Percentiles rank a stretch among this genome's conserved stretches.
Conservation (phyloP, 768 basidiomycete species). For the Pleurotus ostreatus region DNA sequence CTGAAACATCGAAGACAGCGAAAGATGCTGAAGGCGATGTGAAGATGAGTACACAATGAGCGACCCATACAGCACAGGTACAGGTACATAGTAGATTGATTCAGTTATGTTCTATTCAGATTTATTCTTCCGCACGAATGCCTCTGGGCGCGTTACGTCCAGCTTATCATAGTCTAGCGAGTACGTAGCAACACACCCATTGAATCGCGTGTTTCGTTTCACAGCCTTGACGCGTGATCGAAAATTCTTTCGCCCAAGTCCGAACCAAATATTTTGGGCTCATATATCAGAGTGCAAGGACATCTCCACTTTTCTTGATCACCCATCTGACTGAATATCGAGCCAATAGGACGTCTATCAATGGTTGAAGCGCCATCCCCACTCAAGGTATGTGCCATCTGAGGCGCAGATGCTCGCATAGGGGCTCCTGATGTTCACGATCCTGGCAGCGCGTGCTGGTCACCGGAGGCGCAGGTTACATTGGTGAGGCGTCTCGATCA, state of each 20-base stretch:
- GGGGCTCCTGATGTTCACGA: slow-evolving; percentile 4
- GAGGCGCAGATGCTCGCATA: slow-evolving; percentile 7
- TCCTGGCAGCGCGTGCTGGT: slow-evolving; percentile 55
- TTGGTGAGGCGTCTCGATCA: slow-evolving; percentile 43
- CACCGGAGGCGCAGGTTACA: slow-evolving; percentile 87
- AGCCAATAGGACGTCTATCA: background rate
- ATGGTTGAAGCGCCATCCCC: slow-evolving; percentile 20
- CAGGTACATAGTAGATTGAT: background rate
- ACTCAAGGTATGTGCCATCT: slow-evolving; percentile 41
- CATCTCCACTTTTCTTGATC: slow-evolving; percentile 8
- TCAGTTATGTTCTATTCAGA: background rate
- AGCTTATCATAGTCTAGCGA: background rate
- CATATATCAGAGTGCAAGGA: slow-evolving; percentile 6
- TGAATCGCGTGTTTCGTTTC: slow-evolving; percentile 2
- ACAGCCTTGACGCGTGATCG: slow-evolving; percentile 6
- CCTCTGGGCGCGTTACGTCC: too few species aligned
- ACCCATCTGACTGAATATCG: slow-evolving; percentile 7
- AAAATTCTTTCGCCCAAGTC: slow-evolving; percentile 8
- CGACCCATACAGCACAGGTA: background rate
- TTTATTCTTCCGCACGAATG: background rate
- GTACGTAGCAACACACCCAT: slow-evolving; percentile 2
- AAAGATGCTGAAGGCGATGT: slow-evolving; percentile 40
- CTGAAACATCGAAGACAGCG: slow-evolving; percentile 14
- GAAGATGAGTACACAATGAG: slow-evolving; percentile 40
- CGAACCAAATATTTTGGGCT: background rate